Evolutionary conservation across 768 basidiomycete species (phyloP), one percentile per base, ranked within the genome.

Genomic region (Hericium erinaceus): DNA sequence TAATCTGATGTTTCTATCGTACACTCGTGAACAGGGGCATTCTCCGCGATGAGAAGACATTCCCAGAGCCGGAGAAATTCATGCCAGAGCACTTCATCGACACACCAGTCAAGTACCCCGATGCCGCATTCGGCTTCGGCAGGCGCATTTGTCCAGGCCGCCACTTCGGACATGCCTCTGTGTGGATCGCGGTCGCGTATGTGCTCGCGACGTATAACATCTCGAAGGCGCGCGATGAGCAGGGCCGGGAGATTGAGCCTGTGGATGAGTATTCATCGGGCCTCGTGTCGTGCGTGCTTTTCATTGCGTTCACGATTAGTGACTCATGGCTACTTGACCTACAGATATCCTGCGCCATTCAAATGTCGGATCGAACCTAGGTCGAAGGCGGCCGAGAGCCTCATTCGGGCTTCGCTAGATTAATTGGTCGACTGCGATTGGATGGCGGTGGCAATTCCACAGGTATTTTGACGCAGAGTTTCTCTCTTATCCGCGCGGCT

Each of bases 1-100:
- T 16, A 28, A 9, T 16, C 2, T 8, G 5, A 16, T 9, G 1
- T 33, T 22, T 16, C 22, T 15, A 16, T 46, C 1, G 7, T 22
- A 44, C 9, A 33, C 7, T 8, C 33, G 33, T 44, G 2, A 26
- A 44, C 54, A 61, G 57, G 61, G 58, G 39, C n/a, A 60, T 63
- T 52, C 57, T 69, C 46, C 70, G 68, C 54, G 67, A 70, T 57
- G 65, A 64, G 26, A 37, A 54, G 22, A 52, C 64, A 4, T 71
- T 65, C 52, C 57, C 64, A 1, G 68, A 72, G 13, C 64, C 70
- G 2, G 65, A 61, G 40, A 55, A 49, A 22, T 71, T 72, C 58
- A 58, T 60, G 5, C 70, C 70, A 16, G 69, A 70, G 20, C 68
- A 68, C 16, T 71, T 66, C 10, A 4, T 57, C 6, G 37, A 18